Conservation (phyloP, 441 rosid genomes). For the Arabidopsis hybrid region DNA sequence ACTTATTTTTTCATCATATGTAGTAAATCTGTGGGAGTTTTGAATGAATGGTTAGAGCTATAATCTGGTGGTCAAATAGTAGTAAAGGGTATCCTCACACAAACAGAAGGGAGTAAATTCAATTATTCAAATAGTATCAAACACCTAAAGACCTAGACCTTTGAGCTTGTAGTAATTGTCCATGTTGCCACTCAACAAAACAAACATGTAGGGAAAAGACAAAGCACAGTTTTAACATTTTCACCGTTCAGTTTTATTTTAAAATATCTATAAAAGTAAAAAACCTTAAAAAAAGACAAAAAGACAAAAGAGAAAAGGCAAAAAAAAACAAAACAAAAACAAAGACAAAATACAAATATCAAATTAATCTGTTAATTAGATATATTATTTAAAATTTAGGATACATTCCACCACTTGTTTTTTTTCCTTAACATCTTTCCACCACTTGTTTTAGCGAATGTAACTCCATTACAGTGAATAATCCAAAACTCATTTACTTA, state of each 20-base stretch:
- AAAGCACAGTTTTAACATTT: background rate
- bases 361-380: background rate
- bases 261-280: background rate
- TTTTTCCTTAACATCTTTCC: background rate
- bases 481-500: background rate
- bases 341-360: background rate
- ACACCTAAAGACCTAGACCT: background rate
- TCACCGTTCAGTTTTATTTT: too few relatives aligned
- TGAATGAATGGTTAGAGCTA: too few relatives aligned
- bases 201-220: background rate
- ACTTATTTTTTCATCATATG: too few relatives aligned
- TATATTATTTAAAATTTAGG: background rate
- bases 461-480: background rate
- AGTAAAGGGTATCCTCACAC: background rate
- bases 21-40: too few relatives aligned
- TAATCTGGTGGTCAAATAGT: too few relatives aligned
- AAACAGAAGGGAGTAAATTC: background rate
- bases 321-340: background rate
- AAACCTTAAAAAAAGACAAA: background rate
- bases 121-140: slow-evolving; percentile 6
- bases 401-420: background rate
- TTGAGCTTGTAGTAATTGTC: background rate
- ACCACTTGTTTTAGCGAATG: slow-evolving; percentile 13
- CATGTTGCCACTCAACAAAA: background rate
- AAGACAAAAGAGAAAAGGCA: background rate